Evolutionary conservation across 1,139 yeast species (phyloP).

Genomic region (Protomyces lactucae-debilis): DNA sequence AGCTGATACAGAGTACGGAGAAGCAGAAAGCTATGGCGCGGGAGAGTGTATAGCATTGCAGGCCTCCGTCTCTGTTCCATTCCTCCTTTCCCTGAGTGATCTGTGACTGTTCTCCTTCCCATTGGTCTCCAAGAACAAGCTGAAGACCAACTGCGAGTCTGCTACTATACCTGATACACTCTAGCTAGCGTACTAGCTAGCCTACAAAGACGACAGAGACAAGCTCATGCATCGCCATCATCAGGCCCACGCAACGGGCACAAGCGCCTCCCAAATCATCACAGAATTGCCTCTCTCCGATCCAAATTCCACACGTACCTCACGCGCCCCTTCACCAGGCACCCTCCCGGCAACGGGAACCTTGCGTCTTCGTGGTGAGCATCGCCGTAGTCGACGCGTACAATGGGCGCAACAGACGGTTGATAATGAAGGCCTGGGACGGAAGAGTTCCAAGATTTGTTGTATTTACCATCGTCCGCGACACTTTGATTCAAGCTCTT

Average conservation of each 20-base stretch:
- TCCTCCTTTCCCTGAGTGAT: too few species aligned
- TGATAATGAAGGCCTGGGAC: constrained; percentile 29
- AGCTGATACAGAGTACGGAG: not conserved
- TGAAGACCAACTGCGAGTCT: too few species aligned
- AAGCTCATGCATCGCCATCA: not conserved
- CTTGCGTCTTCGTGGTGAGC: constrained; percentile 16
- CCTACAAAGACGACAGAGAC: not conserved
- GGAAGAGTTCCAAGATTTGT: constrained; percentile 30
- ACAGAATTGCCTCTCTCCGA: not conserved
- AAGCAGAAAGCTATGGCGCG: not conserved
- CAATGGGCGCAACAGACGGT: constrained; percentile 28
- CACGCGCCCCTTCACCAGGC: not conserved
- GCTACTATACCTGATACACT: too few species aligned
- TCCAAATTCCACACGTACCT: not conserved
- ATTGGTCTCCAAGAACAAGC: too few species aligned
- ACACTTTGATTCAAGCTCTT: constrained; percentile 25
- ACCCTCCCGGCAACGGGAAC: not conserved
- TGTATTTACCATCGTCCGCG: constrained; percentile 30
- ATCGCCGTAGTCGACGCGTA: constrained; percentile 25
- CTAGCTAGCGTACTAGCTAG: too few species aligned
- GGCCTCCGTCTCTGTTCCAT: too few species aligned
- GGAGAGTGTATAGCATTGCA: not conserved
- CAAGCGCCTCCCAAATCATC: not conserved
- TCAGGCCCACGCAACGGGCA: not conserved
- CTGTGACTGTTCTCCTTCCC: too few species aligned